A percentile compares a stretch with the other conserved stretches of the same genome.
Evolutionary conservation across 2,329 filamentous ascomycete species (phyloP).

Genomic region (Diaporthe sp.): DNA sequence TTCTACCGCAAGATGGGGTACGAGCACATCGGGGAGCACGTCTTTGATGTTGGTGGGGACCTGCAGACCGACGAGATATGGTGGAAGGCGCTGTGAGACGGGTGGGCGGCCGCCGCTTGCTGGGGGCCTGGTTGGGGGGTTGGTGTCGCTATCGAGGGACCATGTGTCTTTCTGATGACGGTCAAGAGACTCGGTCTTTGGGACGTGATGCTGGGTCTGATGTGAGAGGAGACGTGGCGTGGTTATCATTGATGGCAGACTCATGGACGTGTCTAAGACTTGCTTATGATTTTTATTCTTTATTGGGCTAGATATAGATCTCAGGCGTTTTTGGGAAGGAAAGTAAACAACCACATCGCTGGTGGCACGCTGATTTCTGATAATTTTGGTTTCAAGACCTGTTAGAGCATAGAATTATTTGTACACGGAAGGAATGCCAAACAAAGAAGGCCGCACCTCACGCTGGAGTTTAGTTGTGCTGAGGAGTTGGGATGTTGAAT

Average conservation of each 20-base stretch:
- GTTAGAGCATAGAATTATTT: not conserved
- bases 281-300: not conserved
- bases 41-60: constrained; percentile 52
- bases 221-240: not conserved
- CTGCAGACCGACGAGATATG: constrained; percentile 54
- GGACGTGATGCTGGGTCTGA: no score
- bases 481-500: not conserved
- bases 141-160: no score
- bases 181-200: not conserved
- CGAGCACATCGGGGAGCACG: constrained; percentile 50
- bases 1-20: constrained; percentile 56
- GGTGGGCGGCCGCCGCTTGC: no score
- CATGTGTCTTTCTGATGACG: not conserved
- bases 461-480: not conserved
- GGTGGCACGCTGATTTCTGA: not conserved
- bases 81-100: constrained; percentile 40
- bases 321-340: not conserved
- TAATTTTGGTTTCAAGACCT: not conserved
- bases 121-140: not conserved
- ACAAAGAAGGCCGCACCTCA: not conserved
- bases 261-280: not conserved
- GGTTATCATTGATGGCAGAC: no score
- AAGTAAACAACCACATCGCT: not conserved
- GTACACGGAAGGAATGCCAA: not conserved
- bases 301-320: not conserved